Base-by-base conservation (phyloP, 1,284 basidiomycete genomes). In the Tilletia indica region DNA sequence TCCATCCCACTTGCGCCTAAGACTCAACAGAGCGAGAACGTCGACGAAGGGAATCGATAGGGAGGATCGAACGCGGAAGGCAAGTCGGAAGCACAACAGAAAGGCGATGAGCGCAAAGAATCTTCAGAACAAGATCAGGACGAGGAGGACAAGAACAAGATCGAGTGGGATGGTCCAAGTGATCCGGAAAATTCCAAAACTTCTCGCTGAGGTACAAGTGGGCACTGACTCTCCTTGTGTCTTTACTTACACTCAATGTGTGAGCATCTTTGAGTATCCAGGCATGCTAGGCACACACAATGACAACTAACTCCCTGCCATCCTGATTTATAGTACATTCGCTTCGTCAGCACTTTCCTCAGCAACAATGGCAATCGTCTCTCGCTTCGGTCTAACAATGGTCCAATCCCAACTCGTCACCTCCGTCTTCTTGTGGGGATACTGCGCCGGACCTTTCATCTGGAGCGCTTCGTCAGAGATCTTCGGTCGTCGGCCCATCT, bases 141-240 rank as follows among this genome's bases (percentile, higher is more conserved):
- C 42, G 42, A 45, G 9, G 42, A 45, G 42, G 6, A 8, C 6
- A 45, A 4, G 21, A 70, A 21, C 19, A 36, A 19, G 49, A 47
- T 74, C 38, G 67, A 67, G 31, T 71, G 67, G 36, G 51, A 51
- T 56, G 73, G 71, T 4, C 56, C 38, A 47, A 67, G 11, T 75
- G 90, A 91, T 82, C 88, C 87, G 3, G 82, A 83, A 47, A 90
- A 91, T 79, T 90, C 90, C 88, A 89, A 72, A 90, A 89, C 74
- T 90, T 88, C 87, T 85, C 86, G 0, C 76, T 72, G 1, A 54
- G 71, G 34, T 86, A 87, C 73, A 89, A 88, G 77, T 89, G 89
- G 89, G 64, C 82, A 1, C 76, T 88, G 6, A 87, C 87, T 0
- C 6, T 85, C 71, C n/a, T 87, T 0, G 84, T 84, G 74, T 83